phyloP scores from a whole-genome alignment of 1,284 basidiomycete species.

The Boletellus deceptivus region DNA sequence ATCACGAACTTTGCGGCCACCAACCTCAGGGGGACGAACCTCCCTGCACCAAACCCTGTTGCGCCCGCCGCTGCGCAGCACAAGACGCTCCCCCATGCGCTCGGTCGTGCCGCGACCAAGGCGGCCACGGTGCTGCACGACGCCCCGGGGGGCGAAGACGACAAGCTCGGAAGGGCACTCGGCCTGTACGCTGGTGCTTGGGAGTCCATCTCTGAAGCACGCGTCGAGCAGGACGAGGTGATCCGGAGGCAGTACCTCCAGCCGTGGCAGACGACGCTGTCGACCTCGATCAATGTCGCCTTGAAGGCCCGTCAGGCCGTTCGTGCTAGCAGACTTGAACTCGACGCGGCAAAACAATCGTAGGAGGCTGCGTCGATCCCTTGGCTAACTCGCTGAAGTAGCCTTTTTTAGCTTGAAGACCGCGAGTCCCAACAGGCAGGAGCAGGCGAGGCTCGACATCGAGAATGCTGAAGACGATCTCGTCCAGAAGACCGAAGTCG shows the following conservation, averaged over 20 bases:
- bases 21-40: constrained; percentile 87
- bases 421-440: constrained; percentile 72
- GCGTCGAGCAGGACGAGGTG: constrained; percentile 78
- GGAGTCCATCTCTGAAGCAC: constrained; percentile 86
- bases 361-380: constrained; percentile 29
- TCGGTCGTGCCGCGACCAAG: constrained; percentile 76
- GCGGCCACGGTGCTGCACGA: constrained; percentile 61
- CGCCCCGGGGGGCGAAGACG: constrained; percentile 48
- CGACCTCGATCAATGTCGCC: constrained; percentile 79
- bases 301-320: constrained; percentile 92
- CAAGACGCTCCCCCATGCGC: constrained; percentile 95
- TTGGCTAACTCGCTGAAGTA: constrained; percentile 4
- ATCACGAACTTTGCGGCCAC: constrained; percentile 85
- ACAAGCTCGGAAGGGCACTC: constrained; percentile 76
- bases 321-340: constrained; percentile 73
- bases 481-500: constrained; percentile 96
- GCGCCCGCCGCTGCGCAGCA: constrained; percentile 59
- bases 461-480: constrained; percentile 96
- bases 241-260: constrained; percentile 78
- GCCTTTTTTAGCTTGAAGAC: constrained; percentile 63
- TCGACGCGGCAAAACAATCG: constrained; percentile 71
- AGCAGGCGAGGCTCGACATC: constrained; percentile 85
- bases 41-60: constrained; percentile 73
- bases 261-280: constrained; percentile 90
- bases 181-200: constrained; percentile 79